Evolutionary conservation across 2,329 filamentous ascomycete species (phyloP).

Genomic region (Macrophomina phaseolina): DNA sequence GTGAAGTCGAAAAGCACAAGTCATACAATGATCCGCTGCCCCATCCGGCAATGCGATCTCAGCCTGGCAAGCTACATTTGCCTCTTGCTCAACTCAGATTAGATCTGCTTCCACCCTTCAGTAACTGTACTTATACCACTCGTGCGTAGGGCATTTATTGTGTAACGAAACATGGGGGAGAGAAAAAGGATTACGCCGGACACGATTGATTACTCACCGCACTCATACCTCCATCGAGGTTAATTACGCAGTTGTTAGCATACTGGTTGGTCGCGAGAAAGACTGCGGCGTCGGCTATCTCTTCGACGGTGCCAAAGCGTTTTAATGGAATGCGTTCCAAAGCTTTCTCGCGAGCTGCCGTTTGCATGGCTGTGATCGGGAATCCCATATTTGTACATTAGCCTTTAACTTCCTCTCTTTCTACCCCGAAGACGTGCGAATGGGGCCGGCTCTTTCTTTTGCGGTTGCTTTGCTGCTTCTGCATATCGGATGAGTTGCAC

Average conservation of each 20-base stretch:
- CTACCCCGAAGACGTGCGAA: neutral
- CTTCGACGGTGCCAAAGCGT: constrained; percentile 70
- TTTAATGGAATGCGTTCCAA: constrained; percentile 64
- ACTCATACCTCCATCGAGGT: constrained; percentile 83
- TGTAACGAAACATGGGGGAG: neutral
- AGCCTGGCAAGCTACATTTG: neutral
- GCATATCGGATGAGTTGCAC: neutral
- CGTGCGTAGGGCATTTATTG: constrained; percentile 12
- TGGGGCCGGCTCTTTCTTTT: neutral
- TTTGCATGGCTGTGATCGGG: constrained; percentile 49
- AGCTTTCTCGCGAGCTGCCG: constrained; percentile 41
- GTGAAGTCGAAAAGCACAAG: constrained; percentile 4
- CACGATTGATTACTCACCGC: constrained; percentile 48
- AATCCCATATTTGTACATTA: constrained; percentile 29
- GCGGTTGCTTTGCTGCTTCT: neutral
- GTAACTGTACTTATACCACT: constrained; percentile 20
- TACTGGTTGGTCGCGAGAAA: constrained; percentile 81
- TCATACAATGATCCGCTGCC: constrained; percentile 5
- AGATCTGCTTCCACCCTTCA: constrained; percentile 18
- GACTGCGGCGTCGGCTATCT: constrained; percentile 80
- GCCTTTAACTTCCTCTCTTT: neutral
- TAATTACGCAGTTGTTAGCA: constrained; percentile 85
- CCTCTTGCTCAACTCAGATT: constrained; percentile 14
- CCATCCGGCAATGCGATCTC: neutral
- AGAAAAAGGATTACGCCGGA: neutral